phyloP scores from a whole-genome alignment of 2,329 filamentous ascomycete genomes.

The Ascomycota sp. region DNA sequence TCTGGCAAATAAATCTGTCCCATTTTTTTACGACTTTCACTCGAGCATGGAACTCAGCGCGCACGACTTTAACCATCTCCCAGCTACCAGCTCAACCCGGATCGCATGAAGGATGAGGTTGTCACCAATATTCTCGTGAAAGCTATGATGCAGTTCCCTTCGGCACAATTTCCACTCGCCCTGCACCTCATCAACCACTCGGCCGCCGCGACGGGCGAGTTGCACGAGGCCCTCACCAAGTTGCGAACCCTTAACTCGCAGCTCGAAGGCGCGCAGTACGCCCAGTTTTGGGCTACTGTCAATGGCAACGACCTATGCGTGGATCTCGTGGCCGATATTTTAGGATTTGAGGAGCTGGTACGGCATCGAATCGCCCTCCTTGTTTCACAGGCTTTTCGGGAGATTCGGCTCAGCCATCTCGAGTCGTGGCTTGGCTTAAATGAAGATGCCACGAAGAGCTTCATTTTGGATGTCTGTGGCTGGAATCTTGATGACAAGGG shows the following conservation, averaged over 20 bases:
- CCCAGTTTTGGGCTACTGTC: constrained; percentile 78
- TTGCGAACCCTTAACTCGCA: constrained; percentile 67
- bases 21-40: too few relatives aligned
- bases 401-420: constrained; percentile 46
- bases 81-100: constrained; percentile 99
- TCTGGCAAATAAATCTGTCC: too few relatives aligned
- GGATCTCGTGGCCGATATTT: constrained; percentile 83
- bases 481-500: constrained; percentile 57
- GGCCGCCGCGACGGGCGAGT: constrained; percentile 42
- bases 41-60: too few relatives aligned
- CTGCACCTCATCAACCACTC: constrained; percentile 84
- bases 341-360: constrained; percentile 87
- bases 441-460: constrained; percentile 49
- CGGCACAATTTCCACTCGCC: constrained; percentile 81
- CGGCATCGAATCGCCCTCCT: constrained; percentile 76
- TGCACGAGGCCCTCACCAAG: constrained; percentile 81
- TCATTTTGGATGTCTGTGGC: constrained; percentile 66
- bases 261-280: constrained; percentile 79
- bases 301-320: constrained; percentile 91
- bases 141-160: constrained; percentile 90
- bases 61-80: background rate
- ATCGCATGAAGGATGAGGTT: constrained; percentile 89
- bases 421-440: constrained; percentile 60
- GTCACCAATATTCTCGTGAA: constrained; percentile 99
- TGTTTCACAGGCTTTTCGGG: constrained; percentile 61